Evolutionary conservation across 768 basidiomycete species (phyloP), one percentile per base, ranked within the genome.

Genomic region (Tylopilus plumbeoviolaceoides): DNA sequence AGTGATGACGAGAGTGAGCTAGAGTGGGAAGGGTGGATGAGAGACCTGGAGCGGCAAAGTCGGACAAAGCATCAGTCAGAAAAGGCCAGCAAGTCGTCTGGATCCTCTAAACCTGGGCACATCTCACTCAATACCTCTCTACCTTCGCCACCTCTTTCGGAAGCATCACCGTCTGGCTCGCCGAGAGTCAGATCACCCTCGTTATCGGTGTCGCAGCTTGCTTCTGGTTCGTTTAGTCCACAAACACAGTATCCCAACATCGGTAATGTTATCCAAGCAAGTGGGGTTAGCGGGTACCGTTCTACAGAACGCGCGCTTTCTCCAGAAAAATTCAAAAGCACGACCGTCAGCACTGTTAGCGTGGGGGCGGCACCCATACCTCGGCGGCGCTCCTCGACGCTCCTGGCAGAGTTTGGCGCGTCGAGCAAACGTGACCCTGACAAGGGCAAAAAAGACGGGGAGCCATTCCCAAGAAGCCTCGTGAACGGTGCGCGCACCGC

Each of bases 21-120:
- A 20, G 85, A 88, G 61, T 88, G 85, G 85, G 72, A 78, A 5
- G 81, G 79, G 1, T 88, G 85, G 85, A 71, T 76, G 61, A 77
- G 77, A 5, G 85, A 85, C 70, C 50, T 85, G 41, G 69, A 74
- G 39, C 70, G 77, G 20, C 75, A 75, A 58, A 30, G 53, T 51
- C 55, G 47, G 17, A 55, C 60, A n/a, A 58, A 49, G 50, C 62
- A 51, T 10, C 54, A 36, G 18, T 45, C 55, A 12, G 51, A 43
- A 3, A 59, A 44, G 12, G 41, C 4, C 8, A 39, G n/a, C 15
- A 50, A 30, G 33, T 20, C 42, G 31, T 18, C 15, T 11, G 21
- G 14, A 40, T 36, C 56, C 7, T 38, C 51, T 9, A 41, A 39
- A 47, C 57, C 45, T 21, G 30, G 31, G n/a, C 40, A 48, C 18